Conservation (phyloP, 169 alveolate genomes). For the Plasmodium billcollinsi region DNA sequence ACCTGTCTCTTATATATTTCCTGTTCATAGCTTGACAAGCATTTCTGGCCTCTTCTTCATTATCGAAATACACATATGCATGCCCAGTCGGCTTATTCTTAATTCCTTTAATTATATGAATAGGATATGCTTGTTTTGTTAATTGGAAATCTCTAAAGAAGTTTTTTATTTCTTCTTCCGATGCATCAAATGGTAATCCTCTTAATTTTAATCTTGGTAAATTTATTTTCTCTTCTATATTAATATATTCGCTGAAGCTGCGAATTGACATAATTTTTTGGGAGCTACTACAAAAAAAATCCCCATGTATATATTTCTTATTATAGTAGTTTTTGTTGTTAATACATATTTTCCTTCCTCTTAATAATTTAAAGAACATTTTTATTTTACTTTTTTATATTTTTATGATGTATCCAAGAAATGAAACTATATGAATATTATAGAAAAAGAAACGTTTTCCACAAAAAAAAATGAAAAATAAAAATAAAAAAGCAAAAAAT, state of each 20-base stretch:
- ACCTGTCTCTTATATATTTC: conserved; percentile 53
- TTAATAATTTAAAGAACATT: conserved; percentile 13
- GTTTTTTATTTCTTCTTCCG: conserved; percentile 66
- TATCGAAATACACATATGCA: conserved; percentile 72
- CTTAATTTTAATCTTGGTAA: conserved; percentile 58
- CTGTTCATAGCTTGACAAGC: conserved; percentile 60
- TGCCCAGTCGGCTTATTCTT: conserved; percentile 71
- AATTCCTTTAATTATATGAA: conserved; percentile 59
- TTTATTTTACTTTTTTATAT: neutral
- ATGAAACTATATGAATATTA: too few species aligned
- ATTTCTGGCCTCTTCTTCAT: conserved; percentile 72
- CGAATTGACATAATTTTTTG: neutral
- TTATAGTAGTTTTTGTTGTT: too few species aligned
- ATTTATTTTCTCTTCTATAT: conserved; percentile 55
- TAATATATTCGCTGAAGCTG: conserved; percentile 28
- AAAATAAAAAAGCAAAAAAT: too few species aligned
- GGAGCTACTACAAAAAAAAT: neutral
- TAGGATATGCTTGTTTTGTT: conserved; percentile 26
- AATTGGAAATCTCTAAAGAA: conserved; percentile 46
- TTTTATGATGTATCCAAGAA: neutral
- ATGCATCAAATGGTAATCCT: conserved; percentile 69
- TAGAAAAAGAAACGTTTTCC: too few species aligned
- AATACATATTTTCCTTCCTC: neutral
- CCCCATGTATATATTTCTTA: too few species aligned
- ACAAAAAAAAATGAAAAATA: too few species aligned